Conservation (phyloP, 2,329 filamentous ascomycete species). For the Diplocarpon rosae region DNA sequence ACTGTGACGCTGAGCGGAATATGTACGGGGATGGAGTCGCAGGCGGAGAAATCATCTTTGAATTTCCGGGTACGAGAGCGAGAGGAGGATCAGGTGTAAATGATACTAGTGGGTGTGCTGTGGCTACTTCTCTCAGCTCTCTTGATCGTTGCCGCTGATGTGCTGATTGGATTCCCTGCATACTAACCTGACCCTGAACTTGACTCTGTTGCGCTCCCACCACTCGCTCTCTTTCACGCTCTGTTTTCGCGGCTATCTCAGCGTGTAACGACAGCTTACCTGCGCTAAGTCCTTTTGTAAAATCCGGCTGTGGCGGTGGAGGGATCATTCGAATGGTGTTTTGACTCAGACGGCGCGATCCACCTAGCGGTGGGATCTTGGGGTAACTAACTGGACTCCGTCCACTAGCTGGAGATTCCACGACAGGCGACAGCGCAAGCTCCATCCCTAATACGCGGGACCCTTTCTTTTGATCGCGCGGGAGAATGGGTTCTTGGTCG, state of each 20-base stretch:
- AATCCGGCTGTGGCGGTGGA: constrained; percentile 11
- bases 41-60: constrained; percentile 1
- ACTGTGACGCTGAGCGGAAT: constrained; percentile 3
- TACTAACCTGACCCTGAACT: constrained; percentile 2
- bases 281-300: constrained; percentile 7
- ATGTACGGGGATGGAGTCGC: constrained; percentile 1
- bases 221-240: constrained; percentile 6
- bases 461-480: constrained; percentile 10
- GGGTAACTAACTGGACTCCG: constrained; percentile 23
- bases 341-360: constrained; percentile 8
- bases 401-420: constrained; percentile 22
- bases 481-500: constrained; percentile 11
- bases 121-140: background rate
- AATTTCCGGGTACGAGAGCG: background rate
- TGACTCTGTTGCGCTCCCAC: background rate
- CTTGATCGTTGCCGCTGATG: constrained; percentile 1
- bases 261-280: constrained; percentile 19
- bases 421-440: constrained; percentile 21
- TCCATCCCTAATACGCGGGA: constrained; percentile 7
- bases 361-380: constrained; percentile 16
- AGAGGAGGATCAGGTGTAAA: constrained; percentile 3
- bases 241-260: constrained; percentile 17
- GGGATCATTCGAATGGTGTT: constrained; percentile 12
- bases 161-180: background rate
- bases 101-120: background rate